phyloP scores from a whole-genome alignment of 805 yeast species.

The Isabelozyma heimii region DNA sequence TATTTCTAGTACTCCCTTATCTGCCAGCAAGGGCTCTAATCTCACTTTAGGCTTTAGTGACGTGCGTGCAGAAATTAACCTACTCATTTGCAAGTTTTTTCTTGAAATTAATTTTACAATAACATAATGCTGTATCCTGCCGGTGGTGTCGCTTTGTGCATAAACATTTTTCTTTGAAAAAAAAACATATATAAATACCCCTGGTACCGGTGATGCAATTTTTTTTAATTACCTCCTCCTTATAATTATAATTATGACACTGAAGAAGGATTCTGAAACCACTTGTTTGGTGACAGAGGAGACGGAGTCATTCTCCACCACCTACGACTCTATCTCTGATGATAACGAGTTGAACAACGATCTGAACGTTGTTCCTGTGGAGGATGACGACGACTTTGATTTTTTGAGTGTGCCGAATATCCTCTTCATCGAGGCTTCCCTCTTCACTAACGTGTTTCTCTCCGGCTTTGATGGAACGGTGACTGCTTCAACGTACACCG shows the following conservation, averaged over 20 bases:
- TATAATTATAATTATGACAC: background rate
- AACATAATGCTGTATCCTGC: background rate
- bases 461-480: conserved; percentile 49
- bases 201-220: background rate
- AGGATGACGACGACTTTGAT: conserved; percentile 5
- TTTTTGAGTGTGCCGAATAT: conserved; percentile 18
- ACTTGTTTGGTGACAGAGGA: background rate
- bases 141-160: background rate
- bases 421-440: conserved; percentile 29
- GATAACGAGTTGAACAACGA: background rate
- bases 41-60: background rate
- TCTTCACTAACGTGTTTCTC: conserved; percentile 38
- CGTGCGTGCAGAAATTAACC: background rate
- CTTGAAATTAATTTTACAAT: background rate
- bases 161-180: background rate
- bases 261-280: background rate
- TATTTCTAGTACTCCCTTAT: background rate
- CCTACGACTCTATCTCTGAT: background rate
- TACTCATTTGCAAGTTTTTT: background rate
- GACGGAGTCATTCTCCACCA: background rate
- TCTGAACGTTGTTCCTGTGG: background rate
- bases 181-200: background rate
- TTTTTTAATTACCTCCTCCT: background rate
- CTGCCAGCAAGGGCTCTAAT: background rate
- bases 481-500: conserved; percentile 47